A percentile compares a stretch with the other conserved stretches of the same genome.
These are phyloP conservation scores for Eucalyptus virginea DNA, from an alignment of 345 rosid species.

Conservation along the genomic window DNA sequence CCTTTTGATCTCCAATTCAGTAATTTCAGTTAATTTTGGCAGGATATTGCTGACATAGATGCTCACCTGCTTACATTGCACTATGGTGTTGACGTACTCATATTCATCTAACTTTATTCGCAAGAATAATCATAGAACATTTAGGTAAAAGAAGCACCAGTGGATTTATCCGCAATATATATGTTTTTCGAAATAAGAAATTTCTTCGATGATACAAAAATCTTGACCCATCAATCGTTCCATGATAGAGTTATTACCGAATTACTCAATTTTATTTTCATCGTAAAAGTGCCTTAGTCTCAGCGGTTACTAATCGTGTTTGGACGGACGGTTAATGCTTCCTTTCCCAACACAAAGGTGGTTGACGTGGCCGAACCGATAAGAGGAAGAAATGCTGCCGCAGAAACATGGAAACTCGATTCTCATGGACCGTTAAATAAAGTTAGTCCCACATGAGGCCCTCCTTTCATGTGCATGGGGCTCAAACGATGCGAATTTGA, in stretches of 20 bases:
- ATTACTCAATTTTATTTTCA: neutral
- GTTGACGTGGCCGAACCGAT: neutral
- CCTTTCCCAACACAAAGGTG: neutral
- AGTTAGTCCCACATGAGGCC: neutral
- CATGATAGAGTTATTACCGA: neutral
- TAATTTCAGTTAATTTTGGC: no score
- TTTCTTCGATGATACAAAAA: neutral
- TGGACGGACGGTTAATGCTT: neutral
- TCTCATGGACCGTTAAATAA: neutral
- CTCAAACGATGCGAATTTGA: no score
- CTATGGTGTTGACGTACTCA: rapidly evolving
- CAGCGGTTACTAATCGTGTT: neutral
- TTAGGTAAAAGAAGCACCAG: neutral
- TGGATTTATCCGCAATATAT: neutral
- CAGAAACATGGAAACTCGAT: neutral
- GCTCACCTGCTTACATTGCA: rapidly evolving
- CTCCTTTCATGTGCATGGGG: neutral
- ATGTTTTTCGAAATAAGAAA: neutral
- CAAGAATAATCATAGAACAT: neutral
- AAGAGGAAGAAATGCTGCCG: neutral
- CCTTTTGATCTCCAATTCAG: no score
- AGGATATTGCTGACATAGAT: rapidly evolving
- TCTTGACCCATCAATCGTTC: neutral
- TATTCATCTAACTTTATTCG: neutral
- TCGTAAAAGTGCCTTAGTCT: neutral